A percentile compares a stretch with the other conserved stretches of the same genome.
Conservation (phyloP, 768 basidiomycete genomes). For the Mrakia gelida region DNA sequence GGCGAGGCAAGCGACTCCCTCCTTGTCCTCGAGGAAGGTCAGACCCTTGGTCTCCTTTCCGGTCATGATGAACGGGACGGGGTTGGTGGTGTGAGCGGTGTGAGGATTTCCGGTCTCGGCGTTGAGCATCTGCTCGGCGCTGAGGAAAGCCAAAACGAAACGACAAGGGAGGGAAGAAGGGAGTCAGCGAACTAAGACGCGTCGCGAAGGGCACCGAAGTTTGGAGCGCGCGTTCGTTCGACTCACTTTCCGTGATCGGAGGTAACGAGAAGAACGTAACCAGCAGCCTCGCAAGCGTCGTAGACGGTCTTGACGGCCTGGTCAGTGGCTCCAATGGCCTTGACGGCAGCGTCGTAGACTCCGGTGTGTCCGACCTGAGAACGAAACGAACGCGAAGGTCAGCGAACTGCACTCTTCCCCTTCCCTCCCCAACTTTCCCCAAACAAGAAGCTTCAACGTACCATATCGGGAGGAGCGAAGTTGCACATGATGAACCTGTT, state of each 20-base stretch:
- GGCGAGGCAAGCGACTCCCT: slow-evolving; percentile 61
- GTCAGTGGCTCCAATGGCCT: slow-evolving; percentile 83
- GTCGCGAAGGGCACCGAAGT: background rate
- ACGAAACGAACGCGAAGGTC: background rate
- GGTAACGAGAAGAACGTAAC: slow-evolving; percentile 81
- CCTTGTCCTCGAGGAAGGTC: slow-evolving; percentile 52
- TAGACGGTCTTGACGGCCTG: slow-evolving; percentile 81
- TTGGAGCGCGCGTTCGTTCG: slow-evolving; percentile 42
- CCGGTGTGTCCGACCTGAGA: slow-evolving; percentile 84
- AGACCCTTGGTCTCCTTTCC: slow-evolving; percentile 53
- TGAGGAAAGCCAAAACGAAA: slow-evolving; percentile 38
- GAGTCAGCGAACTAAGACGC: background rate
- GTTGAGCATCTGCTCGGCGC: slow-evolving; percentile 50
- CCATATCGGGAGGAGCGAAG: slow-evolving; percentile 97
- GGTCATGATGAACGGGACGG: slow-evolving; percentile 84
- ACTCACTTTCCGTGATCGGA: slow-evolving; percentile 93
- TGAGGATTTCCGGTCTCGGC: slow-evolving; percentile 69
- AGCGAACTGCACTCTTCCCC: background rate
- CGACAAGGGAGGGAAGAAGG: background rate
- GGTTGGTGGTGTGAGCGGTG: slow-evolving; percentile 80
- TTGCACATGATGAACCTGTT: slow-evolving; percentile 84
- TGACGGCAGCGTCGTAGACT: slow-evolving; percentile 80
- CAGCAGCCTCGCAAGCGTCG: slow-evolving; percentile 75
- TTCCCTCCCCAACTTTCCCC: background rate
- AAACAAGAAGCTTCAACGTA: too few relatives aligned